phyloP scores from a whole-genome alignment of 176 grass and related monocot genomes.

The Oropetium thomaeum region DNA sequence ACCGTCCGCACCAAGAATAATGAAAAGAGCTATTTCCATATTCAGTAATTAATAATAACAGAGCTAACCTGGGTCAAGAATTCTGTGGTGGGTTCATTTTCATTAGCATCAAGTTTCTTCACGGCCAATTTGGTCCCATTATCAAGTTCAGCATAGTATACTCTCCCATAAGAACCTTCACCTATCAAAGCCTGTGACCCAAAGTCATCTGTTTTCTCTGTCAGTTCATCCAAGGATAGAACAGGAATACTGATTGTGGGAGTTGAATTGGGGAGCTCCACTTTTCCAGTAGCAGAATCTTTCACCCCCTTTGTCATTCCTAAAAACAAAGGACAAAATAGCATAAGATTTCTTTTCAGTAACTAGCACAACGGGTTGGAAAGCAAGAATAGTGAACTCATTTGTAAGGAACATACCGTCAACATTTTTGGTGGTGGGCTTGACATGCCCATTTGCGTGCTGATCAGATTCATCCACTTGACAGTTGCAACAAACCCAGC shows the following conservation, averaged over 20 bases:
- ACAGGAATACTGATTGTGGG: slow-evolving; percentile 60
- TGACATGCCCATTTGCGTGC: slow-evolving; percentile 42
- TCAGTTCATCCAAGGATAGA: slow-evolving; percentile 68
- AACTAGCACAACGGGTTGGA: not conserved
- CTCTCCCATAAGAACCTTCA: slow-evolving; percentile 91
- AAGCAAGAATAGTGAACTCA: not conserved
- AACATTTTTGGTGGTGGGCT: slow-evolving; percentile 34
- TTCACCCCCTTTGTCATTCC: slow-evolving; percentile 37
- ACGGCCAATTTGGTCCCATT: slow-evolving; percentile 69
- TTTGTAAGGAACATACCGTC: slow-evolving; percentile 39
- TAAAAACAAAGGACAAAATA: slow-evolving; percentile 23
- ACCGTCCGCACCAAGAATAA: not conserved
- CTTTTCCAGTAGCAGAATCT: slow-evolving; percentile 42
- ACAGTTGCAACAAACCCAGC: slow-evolving; percentile 72
- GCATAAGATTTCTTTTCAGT: slow-evolving; percentile 6
- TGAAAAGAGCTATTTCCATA: not conserved
- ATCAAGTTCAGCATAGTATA: slow-evolving; percentile 67
- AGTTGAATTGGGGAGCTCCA: slow-evolving; percentile 39
- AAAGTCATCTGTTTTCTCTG: slow-evolving; percentile 85
- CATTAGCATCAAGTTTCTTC: slow-evolving; percentile 76
- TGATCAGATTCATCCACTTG: slow-evolving; percentile 45
- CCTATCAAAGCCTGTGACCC: slow-evolving; percentile 68
- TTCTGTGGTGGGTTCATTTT: slow-evolving; percentile 59
- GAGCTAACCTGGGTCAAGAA: slow-evolving; percentile 68
- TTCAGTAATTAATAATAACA: slow-evolving; percentile 22